These are phyloP conservation scores for Komagataella ulmi DNA, from an alignment of 805 yeast species.

Conservation along the genomic window DNA sequence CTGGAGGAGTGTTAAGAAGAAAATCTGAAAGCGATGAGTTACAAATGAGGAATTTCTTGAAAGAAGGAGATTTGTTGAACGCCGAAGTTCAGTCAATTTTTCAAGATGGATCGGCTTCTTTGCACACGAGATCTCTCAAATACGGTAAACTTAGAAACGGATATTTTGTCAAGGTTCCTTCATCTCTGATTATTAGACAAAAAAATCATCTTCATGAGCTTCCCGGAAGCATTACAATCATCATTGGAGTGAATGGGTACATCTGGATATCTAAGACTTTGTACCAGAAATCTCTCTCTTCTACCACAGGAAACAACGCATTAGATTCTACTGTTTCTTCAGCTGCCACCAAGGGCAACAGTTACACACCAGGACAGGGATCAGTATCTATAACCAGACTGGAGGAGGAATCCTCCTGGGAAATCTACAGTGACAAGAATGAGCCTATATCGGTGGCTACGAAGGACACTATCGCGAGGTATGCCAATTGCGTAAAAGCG, in stretches of 20 bases:
- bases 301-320: constrained; percentile 7
- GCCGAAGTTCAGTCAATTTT: constrained; percentile 91
- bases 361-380: constrained; percentile 43
- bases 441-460: constrained; percentile 51
- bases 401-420: constrained; percentile 85
- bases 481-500: constrained; percentile 73
- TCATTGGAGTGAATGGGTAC: constrained; percentile 90
- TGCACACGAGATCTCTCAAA: constrained; percentile 90
- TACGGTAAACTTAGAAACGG: constrained; percentile 96
- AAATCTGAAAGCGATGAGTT: constrained; percentile 92
- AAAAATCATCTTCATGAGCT: constrained; percentile 77
- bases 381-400: constrained; percentile 67
- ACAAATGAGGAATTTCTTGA: constrained; percentile 86
- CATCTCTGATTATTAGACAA: constrained; percentile 70
- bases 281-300: constrained; percentile 2
- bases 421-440: constrained; percentile 84
- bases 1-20: constrained; percentile 92
- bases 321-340: constrained; percentile 7
- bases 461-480: constrained; percentile 69
- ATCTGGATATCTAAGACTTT: constrained; percentile 79
- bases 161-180: constrained; percentile 64
- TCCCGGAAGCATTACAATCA: constrained; percentile 90
- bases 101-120: constrained; percentile 82
- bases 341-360: constrained; percentile 15
- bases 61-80: constrained; percentile 91